Conservation (phyloP, 768 basidiomycete species). For the Pleurotus tuber-regium region DNA sequence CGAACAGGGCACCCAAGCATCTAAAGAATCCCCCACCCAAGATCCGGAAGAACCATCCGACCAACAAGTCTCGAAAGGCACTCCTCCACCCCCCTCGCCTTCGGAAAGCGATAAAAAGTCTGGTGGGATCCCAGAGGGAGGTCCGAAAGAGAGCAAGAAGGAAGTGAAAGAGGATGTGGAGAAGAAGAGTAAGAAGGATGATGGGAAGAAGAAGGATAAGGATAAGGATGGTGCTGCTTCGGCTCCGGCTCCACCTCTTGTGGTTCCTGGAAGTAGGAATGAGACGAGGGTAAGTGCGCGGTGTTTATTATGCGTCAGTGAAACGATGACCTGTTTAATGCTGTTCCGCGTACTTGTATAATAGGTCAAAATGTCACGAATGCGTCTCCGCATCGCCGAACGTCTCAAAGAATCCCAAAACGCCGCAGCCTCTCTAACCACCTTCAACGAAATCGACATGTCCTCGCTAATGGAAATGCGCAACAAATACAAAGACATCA, state of each 20-base stretch:
- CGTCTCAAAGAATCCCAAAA: slow-evolving; percentile 98
- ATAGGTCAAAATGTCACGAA: slow-evolving; percentile 97
- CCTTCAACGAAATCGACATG: slow-evolving; percentile 99
- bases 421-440: slow-evolving; percentile 92
- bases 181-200: slow-evolving; percentile 25
- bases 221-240: slow-evolving; percentile 20
- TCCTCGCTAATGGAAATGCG: slow-evolving; percentile 92
- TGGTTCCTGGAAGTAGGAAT: slow-evolving; percentile 52
- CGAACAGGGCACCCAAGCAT: slow-evolving; percentile 11
- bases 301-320: no score
- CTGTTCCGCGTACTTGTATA: not conserved
- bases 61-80: slow-evolving; percentile 45
- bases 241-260: no score
- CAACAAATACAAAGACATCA: slow-evolving; percentile 87
- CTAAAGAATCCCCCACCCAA: slow-evolving; percentile 28
- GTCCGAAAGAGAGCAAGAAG: slow-evolving; percentile 17
- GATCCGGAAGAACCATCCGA: slow-evolving; percentile 45
- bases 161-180: slow-evolving; percentile 27
- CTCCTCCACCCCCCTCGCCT: slow-evolving; percentile 43
- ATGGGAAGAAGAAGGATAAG: slow-evolving; percentile 31
- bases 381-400: slow-evolving; percentile 96
- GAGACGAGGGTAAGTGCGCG: slow-evolving; percentile 79
- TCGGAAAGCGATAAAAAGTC: slow-evolving; percentile 30
- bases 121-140: slow-evolving; percentile 13
- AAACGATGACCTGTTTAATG: no score